Percentiles rank a stretch among this genome's conserved stretches.
Evolutionary conservation across 2,329 filamentous ascomycete genomes (phyloP).

Genomic region (Claviceps spartinae): DNA sequence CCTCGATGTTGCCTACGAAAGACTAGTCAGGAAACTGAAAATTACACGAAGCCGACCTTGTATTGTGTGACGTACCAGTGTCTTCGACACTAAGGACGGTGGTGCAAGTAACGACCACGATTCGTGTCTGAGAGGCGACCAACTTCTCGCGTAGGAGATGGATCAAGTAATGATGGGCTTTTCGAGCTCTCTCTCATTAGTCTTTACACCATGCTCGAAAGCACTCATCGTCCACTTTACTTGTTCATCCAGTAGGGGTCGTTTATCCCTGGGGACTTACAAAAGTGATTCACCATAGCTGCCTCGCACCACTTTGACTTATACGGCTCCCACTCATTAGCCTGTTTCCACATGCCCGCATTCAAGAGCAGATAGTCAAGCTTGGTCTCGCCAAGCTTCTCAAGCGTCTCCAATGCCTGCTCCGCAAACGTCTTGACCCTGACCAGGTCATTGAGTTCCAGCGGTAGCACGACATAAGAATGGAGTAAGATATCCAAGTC

Average conservation of each 20-base stretch:
- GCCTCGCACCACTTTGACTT: slow-evolving; percentile 37
- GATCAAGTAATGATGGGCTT: slow-evolving; percentile 40
- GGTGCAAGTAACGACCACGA: slow-evolving; percentile 38
- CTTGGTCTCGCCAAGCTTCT: slow-evolving; percentile 22
- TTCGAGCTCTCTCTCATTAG: neutral
- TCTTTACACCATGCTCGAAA: too few species aligned
- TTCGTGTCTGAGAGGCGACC: slow-evolving; percentile 29
- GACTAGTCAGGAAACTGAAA: slow-evolving; percentile 2
- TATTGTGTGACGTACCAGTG: slow-evolving; percentile 15
- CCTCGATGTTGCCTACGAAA: slow-evolving; percentile 20
- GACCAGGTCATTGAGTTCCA: slow-evolving; percentile 32
- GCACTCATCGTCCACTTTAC: too few species aligned
- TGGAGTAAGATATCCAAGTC: slow-evolving; percentile 27
- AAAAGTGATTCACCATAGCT: slow-evolving; percentile 38
- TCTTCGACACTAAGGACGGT: slow-evolving; percentile 28
- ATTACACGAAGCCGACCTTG: neutral
- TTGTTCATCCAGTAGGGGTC: too few species aligned
- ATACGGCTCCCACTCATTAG: slow-evolving; percentile 21
- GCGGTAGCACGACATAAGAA: slow-evolving; percentile 30
- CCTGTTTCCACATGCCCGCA: slow-evolving; percentile 26
- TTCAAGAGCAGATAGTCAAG: slow-evolving; percentile 38
- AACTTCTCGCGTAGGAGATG: slow-evolving; percentile 36
- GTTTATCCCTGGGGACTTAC: slow-evolving; percentile 17
- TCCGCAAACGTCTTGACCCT: slow-evolving; percentile 33
- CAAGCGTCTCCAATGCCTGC: slow-evolving; percentile 21